These are phyloP conservation scores for Dendrobium chrysotoxum DNA, from an alignment of 106 monocot genomes.

Conservation along the genomic window DNA sequence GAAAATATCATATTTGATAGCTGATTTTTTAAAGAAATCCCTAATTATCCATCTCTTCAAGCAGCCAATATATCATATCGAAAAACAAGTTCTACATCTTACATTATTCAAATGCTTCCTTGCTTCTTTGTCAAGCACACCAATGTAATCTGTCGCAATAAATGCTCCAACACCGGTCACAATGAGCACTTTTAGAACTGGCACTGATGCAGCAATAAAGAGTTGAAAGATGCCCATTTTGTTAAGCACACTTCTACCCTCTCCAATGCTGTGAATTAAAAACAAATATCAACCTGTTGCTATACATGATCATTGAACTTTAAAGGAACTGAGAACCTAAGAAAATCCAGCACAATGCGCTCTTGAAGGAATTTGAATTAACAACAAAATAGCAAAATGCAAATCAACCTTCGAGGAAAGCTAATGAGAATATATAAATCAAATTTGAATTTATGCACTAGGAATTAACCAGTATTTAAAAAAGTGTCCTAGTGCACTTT, in stretches of 20 bases:
- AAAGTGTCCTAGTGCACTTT: background rate
- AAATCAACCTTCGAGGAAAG: background rate
- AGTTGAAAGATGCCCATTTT: conserved; percentile 60
- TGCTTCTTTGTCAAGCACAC: conserved; percentile 46
- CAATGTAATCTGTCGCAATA: conserved; percentile 34
- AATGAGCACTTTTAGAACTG: conserved; percentile 70
- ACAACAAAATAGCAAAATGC: background rate
- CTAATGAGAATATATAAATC: background rate
- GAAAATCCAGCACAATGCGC: background rate
- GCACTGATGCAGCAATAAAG: conserved; percentile 56
- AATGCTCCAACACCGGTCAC: conserved; percentile 68
- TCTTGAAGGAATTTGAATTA: background rate
- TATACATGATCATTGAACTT: background rate
- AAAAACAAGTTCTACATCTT: conserved; percentile 4
- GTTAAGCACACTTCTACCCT: background rate
- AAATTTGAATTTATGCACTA: too few species aligned
- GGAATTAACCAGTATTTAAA: background rate
- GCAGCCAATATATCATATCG: background rate
- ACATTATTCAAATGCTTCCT: conserved; percentile 79
- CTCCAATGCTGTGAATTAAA: background rate
- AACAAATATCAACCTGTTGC: background rate
- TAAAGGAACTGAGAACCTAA: background rate
- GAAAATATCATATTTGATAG: background rate
- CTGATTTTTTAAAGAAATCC: background rate
- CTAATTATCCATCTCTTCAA: background rate